Evolutionary conservation across 2,329 filamentous ascomycete genomes (phyloP).

Genomic region (Ascosphaera apis): DNA sequence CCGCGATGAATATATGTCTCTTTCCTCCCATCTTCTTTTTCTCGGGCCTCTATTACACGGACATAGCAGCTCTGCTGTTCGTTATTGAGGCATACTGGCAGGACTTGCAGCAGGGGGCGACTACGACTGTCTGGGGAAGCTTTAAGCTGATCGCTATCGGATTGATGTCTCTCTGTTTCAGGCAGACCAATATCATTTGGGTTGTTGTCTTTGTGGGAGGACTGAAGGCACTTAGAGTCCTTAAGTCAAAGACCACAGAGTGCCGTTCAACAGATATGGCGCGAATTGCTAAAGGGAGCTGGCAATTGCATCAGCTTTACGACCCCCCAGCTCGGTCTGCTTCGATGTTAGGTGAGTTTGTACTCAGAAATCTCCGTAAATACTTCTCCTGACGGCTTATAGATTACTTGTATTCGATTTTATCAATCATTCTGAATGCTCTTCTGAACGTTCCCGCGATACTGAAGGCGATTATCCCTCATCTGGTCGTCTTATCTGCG

Average conservation of each 20-base stretch:
- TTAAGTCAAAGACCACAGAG: constrained; percentile 11
- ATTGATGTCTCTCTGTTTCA: constrained; percentile 45
- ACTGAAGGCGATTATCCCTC: constrained; percentile 22
- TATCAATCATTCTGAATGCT: constrained; percentile 41
- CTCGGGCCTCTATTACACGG: constrained; percentile 83
- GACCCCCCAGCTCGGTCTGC: constrained; percentile 27
- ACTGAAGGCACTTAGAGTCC: constrained; percentile 17
- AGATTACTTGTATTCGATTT: constrained; percentile 27
- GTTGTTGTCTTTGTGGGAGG: constrained; percentile 32
- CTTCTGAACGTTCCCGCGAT: constrained; percentile 20
- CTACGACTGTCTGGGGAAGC: constrained; percentile 4
- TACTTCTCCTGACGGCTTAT: constrained; percentile 1
- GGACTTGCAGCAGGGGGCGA: constrained; percentile 16
- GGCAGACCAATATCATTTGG: constrained; percentile 97
- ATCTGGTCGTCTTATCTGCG: constrained; percentile 36
- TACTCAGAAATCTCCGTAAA: neutral
- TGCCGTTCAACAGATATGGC: constrained; percentile 12
- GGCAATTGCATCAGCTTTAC: constrained; percentile 23
- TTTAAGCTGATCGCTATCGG: constrained; percentile 19
- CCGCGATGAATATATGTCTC: constrained; percentile 52
- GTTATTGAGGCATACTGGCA: constrained; percentile 47
- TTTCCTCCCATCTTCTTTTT: constrained; percentile 95
- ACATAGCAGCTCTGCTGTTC: constrained; percentile 56
- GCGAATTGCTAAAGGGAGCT: constrained; percentile 8
- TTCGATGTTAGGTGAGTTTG: constrained; percentile 23